Evolutionary conservation across 1,284 basidiomycete species (phyloP).

Genomic region (Athelia psychrophila): DNA sequence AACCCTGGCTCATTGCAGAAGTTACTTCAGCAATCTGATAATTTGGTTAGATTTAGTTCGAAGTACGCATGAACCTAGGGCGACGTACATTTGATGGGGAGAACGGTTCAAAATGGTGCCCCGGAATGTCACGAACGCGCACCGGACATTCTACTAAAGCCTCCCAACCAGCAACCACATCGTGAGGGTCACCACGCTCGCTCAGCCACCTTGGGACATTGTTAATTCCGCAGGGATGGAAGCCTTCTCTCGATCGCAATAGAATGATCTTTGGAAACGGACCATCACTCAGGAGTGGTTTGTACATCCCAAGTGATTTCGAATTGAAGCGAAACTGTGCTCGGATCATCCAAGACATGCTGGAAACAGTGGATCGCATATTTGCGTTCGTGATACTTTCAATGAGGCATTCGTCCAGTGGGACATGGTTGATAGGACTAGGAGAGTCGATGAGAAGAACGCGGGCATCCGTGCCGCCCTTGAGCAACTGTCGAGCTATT

Average conservation of each 20-base stretch:
- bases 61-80: too few species aligned
- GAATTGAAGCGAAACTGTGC: not conserved
- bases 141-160: not conserved
- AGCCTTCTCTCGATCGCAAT: not conserved
- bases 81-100: constrained; percentile 1
- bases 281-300: not conserved
- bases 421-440: constrained; percentile 43
- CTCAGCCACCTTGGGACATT: not conserved
- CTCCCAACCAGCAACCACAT: not conserved
- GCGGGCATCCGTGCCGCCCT: constrained; percentile 38
- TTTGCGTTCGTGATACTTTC: constrained; percentile 23
- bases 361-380: constrained; percentile 19
- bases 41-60: too few species aligned
- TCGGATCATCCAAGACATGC: not conserved
- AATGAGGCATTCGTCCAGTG: constrained; percentile 50
- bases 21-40: too few species aligned
- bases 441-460: constrained; percentile 68
- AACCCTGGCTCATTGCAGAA: too few species aligned
- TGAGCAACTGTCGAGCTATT: constrained; percentile 48
- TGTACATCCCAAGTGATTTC: not conserved
- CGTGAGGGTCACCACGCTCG: not conserved
- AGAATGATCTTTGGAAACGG: not conserved
- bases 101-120: not conserved
- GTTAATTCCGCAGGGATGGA: not conserved
- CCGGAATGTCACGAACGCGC: not conserved